These are phyloP conservation scores for Aspergillus pseudonomiae DNA, from an alignment of 2,329 filamentous ascomycete genomes.

Conservation along the genomic window DNA sequence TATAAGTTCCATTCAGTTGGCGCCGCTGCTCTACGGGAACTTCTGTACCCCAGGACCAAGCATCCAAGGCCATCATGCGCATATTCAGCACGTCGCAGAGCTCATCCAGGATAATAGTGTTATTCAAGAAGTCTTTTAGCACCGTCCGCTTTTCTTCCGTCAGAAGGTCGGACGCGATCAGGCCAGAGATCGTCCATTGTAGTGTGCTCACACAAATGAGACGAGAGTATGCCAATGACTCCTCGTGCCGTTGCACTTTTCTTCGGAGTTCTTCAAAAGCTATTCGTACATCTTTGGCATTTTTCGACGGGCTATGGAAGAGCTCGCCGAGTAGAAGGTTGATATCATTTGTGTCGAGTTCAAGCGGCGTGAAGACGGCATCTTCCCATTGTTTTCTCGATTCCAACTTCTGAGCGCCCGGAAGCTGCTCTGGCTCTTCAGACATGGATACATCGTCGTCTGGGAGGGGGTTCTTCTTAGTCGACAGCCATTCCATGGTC, in stretches of 20 bases:
- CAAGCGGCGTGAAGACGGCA: conserved; percentile 9
- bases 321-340: conserved; percentile 9
- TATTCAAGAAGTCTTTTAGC: conserved; percentile 12
- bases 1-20: conserved; percentile 16
- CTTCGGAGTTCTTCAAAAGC: conserved; percentile 5
- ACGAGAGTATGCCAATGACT: not conserved
- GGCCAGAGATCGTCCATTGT: conserved; percentile 10
- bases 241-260: conserved; percentile 7
- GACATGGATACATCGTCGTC: not conserved
- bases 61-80: conserved; percentile 9
- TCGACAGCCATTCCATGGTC: conserved; percentile 20
- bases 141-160: conserved; percentile 17
- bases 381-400: conserved; percentile 15
- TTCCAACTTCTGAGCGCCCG: conserved; percentile 6
- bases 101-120: conserved; percentile 12
- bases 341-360: not conserved
- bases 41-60: conserved; percentile 17
- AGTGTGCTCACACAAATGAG: not conserved
- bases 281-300: not conserved
- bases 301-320: conserved; percentile 3
- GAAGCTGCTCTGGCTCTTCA: conserved; percentile 9
- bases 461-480: not conserved
- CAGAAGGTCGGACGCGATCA: conserved; percentile 11
- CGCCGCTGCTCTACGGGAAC: conserved; percentile 14
- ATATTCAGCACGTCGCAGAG: conserved; percentile 18